Conservation (phyloP, 768 basidiomycete genomes). For the Amanita subjunquillea region DNA sequence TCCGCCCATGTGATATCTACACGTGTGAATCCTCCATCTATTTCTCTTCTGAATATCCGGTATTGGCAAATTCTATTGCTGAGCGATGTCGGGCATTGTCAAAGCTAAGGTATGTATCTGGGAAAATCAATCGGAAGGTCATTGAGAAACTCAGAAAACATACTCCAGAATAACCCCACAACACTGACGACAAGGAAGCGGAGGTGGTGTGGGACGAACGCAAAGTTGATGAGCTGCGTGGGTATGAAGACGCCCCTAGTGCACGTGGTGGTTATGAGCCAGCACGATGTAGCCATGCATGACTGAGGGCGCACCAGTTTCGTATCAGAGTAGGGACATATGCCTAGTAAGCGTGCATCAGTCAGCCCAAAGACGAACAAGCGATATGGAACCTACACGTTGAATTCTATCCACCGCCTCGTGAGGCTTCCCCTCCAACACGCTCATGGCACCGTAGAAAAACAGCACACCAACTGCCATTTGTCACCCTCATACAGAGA, state of each 20-base stretch:
- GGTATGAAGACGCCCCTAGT: slow-evolving; percentile 41
- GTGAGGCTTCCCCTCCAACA: slow-evolving; percentile 63
- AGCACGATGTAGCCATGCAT: slow-evolving; percentile 40
- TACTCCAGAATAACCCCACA: slow-evolving; percentile 80
- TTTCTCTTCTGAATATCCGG: too few species aligned
- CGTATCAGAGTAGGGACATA: slow-evolving; percentile 67
- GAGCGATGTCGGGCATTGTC: neutral
- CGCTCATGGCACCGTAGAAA: slow-evolving; percentile 65
- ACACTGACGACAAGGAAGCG: slow-evolving; percentile 67
- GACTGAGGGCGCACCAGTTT: slow-evolving; percentile 67
- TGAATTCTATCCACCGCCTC: slow-evolving; percentile 36
- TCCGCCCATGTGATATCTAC: too few species aligned
- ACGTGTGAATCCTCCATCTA: too few species aligned
- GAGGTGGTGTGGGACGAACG: slow-evolving; percentile 65
- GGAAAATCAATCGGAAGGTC: too few species aligned
- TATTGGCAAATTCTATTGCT: too few species aligned
- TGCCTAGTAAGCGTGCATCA: slow-evolving; percentile 25
- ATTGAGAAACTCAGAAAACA: slow-evolving; percentile 17
- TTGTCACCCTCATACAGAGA: neutral
- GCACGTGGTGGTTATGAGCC: too few species aligned
- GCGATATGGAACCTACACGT: slow-evolving; percentile 22
- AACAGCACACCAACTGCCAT: slow-evolving; percentile 32
- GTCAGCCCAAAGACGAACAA: neutral
- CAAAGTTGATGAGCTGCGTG: slow-evolving; percentile 72
- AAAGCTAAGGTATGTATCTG: slow-evolving; percentile 1